Conservation (phyloP, 805 yeast species). For the Spathaspora gorwiae region DNA sequence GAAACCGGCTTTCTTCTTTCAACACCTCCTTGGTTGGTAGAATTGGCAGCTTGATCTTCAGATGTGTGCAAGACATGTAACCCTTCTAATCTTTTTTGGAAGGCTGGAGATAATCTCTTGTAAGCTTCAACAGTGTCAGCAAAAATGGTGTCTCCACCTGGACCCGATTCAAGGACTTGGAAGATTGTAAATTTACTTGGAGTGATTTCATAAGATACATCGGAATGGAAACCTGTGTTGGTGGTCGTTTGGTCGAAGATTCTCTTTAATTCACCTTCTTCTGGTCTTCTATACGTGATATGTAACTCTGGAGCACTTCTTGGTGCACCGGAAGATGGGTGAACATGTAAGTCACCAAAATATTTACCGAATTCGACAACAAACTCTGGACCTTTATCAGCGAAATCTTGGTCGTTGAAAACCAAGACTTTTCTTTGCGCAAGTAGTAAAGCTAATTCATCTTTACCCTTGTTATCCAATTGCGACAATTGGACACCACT, state of each 20-base stretch:
- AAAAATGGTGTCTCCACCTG: constrained; percentile 78
- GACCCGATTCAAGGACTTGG: constrained; percentile 53
- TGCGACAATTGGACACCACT: constrained; percentile 55
- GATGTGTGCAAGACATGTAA: constrained; percentile 69
- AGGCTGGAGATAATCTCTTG: constrained; percentile 61
- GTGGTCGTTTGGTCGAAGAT: constrained; percentile 31
- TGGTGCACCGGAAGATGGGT: constrained; percentile 73
- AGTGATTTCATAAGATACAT: constrained; percentile 67
- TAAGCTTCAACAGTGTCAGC: constrained; percentile 71
- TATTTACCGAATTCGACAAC: constrained; percentile 53
- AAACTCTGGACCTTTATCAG: constrained; percentile 44
- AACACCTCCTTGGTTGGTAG: constrained; percentile 53
- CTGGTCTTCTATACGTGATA: constrained; percentile 51
- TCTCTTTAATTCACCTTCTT: constrained; percentile 32
- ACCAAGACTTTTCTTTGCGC: constrained; percentile 69
- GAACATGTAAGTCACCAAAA: constrained; percentile 69
- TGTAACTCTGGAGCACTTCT: constrained; percentile 60
- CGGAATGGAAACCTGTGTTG: constrained; percentile 62
- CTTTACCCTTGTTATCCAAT: constrained; percentile 51
- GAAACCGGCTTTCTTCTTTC: constrained; percentile 63
- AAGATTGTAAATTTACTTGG: constrained; percentile 72
- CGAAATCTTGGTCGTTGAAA: constrained; percentile 64
- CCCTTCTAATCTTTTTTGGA: constrained; percentile 54
- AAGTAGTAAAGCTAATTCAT: constrained; percentile 64
- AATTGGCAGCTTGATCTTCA: constrained; percentile 60